A percentile compares a stretch with the other conserved stretches of the same genome.
These are phyloP conservation scores for Trichoderma citrinoviride DNA, from an alignment of 2,329 filamentous ascomycete genomes.

Conservation along the genomic window DNA sequence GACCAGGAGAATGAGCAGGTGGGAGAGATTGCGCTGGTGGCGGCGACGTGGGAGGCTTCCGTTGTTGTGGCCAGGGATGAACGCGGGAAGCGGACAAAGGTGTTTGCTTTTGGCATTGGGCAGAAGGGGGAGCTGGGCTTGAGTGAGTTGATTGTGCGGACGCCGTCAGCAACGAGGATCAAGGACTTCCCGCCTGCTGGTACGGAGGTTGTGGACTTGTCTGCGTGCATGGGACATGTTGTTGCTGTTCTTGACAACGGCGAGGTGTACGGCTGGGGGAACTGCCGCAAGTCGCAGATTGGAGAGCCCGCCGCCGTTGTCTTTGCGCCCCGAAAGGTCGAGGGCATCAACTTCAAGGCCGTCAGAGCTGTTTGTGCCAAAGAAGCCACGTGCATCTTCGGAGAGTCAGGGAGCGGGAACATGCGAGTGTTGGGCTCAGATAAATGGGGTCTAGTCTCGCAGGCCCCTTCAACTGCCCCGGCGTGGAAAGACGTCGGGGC, in stretches of 20 bases:
- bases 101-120: slow-evolving; percentile 66
- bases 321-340: slow-evolving; percentile 60
- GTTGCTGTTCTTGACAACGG: slow-evolving; percentile 72
- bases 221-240: slow-evolving; percentile 75
- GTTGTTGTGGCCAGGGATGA: slow-evolving; percentile 55
- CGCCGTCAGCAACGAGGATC: slow-evolving; percentile 49
- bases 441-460: slow-evolving; percentile 65
- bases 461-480: slow-evolving; percentile 51
- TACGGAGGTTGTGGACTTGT: slow-evolving; percentile 60
- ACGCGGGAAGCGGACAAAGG: slow-evolving; percentile 41
- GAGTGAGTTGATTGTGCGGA: slow-evolving; percentile 51
- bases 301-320: slow-evolving; percentile 57
- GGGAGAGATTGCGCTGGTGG: slow-evolving; percentile 44
- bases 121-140: slow-evolving; percentile 71
- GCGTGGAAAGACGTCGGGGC: slow-evolving; percentile 69
- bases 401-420: slow-evolving; percentile 53
- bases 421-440: slow-evolving; percentile 69
- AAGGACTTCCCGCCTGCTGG: slow-evolving; percentile 61
- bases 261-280: slow-evolving; percentile 84
- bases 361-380: slow-evolving; percentile 71
- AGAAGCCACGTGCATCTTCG: slow-evolving; percentile 78
- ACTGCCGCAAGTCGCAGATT: slow-evolving; percentile 79
- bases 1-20: slow-evolving; percentile 31
- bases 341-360: slow-evolving; percentile 59
- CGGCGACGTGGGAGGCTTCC: slow-evolving; percentile 78